Conservation (phyloP, 2,329 filamentous ascomycete genomes). For the Phoma sp. region DNA sequence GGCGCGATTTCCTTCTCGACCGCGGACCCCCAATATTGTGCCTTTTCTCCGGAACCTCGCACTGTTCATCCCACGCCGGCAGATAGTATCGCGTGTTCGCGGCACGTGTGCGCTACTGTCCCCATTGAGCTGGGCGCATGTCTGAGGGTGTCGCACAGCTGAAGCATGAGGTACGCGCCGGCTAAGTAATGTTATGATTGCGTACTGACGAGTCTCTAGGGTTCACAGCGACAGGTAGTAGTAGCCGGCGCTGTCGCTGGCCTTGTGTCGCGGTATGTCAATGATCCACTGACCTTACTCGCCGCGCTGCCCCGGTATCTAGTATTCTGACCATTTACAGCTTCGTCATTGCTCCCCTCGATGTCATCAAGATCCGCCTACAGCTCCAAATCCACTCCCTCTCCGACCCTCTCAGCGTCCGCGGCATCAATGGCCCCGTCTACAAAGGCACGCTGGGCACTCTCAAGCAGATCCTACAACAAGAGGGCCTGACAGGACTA, state of each 20-base stretch:
- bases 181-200: conserved; percentile 2
- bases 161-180: conserved; percentile 68
- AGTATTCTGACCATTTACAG: conserved; percentile 53
- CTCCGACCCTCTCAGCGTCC: conserved; percentile 71
- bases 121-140: conserved; percentile 62
- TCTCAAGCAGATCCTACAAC: conserved; percentile 74
- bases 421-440: conserved; percentile 53
- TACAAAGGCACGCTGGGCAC: conserved; percentile 83
- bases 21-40: conserved; percentile 8
- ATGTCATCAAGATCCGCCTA: conserved; percentile 97
- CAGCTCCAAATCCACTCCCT: conserved; percentile 90
- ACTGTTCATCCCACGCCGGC: conserved; percentile 22
- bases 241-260: conserved; percentile 76
- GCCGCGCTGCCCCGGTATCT: too few species aligned
- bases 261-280: conserved; percentile 78
- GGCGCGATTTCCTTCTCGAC: conserved; percentile 13
- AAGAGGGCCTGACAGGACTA: conserved; percentile 83
- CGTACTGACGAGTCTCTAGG: conserved; percentile 53
- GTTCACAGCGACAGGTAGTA: conserved; percentile 71
- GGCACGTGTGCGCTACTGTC: conserved; percentile 28
- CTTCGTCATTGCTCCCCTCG: conserved; percentile 92
- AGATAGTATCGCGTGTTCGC: conserved; percentile 17
- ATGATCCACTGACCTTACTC: neutral
- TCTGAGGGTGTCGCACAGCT: conserved; percentile 68
- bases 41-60: conserved; percentile 26